phyloP scores from a whole-genome alignment of 768 basidiomycete genomes.

The Leccinum longicurvipes region DNA sequence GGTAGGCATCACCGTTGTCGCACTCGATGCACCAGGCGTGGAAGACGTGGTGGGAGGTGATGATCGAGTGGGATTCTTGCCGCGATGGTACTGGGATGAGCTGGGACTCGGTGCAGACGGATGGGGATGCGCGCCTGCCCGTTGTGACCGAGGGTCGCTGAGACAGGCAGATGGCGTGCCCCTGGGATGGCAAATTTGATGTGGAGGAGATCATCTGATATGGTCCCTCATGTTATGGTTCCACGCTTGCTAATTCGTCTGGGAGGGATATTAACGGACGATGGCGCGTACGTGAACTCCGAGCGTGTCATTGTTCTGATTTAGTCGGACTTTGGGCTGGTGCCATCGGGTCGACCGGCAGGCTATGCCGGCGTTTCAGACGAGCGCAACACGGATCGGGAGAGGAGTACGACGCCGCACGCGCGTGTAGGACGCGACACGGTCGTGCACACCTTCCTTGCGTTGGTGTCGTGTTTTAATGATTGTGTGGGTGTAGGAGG shows the following conservation, averaged over 20 bases:
- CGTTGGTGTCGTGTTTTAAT: constrained; percentile 15
- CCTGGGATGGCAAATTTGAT: constrained; percentile 24
- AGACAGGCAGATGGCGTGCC: constrained; percentile 9
- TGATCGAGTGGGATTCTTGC: constrained; percentile 77
- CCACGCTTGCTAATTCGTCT: constrained; percentile 7
- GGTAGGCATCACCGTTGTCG: constrained; percentile 48
- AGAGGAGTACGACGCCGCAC: not conserved
- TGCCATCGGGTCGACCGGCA: constrained; percentile 18
- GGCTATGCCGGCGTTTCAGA: constrained; percentile 11
- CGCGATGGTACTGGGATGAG: constrained; percentile 58
- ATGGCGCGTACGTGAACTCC: constrained; percentile 23
- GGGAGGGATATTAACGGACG: constrained; percentile 12
- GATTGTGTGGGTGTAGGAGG: constrained; percentile 4
- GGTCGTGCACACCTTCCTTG: constrained; percentile 2
- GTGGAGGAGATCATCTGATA: constrained; percentile 20
- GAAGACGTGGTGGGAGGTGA: constrained; percentile 63
- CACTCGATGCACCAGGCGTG: constrained; percentile 47
- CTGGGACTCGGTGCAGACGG: constrained; percentile 1
- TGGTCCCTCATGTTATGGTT: constrained; percentile 9
- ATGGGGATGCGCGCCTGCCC: constrained; percentile 6
- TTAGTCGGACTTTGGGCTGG: constrained; percentile 22
- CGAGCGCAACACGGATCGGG: constrained; percentile 5
- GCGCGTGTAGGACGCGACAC: not conserved
- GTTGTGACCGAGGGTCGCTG: constrained; percentile 7
- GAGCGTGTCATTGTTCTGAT: constrained; percentile 21